Evolutionary conservation across 257 asterid species (phyloP).

Genomic region (Nicotiana paniculata): DNA sequence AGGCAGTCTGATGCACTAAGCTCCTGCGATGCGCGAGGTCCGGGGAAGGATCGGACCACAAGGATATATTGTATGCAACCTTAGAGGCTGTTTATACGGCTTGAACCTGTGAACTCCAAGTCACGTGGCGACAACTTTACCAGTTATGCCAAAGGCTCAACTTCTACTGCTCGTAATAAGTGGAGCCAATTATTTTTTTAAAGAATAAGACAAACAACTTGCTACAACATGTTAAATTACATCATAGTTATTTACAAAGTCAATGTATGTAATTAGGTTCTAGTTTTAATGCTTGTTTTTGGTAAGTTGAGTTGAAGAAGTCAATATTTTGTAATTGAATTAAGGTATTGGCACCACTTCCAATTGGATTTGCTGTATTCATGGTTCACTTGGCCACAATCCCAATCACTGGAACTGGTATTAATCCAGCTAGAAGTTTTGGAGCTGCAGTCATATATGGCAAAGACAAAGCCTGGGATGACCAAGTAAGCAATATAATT

Average conservation of each 20-base stretch:
- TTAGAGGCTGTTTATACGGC: too few species aligned
- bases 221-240: too few species aligned
- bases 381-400: slow-evolving; percentile 75
- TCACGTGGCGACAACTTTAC: too few species aligned
- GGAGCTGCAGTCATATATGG: slow-evolving; percentile 72
- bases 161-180: too few species aligned
- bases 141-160: too few species aligned
- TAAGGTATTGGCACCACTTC: slow-evolving; percentile 76
- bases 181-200: too few species aligned
- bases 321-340: background rate
- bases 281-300: background rate
- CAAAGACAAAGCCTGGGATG: slow-evolving; percentile 57
- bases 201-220: too few species aligned
- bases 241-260: background rate
- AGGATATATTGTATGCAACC: too few species aligned
- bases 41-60: too few species aligned
- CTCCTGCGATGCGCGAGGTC: too few species aligned
- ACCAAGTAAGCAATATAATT: slow-evolving; percentile 32
- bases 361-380: slow-evolving; percentile 70
- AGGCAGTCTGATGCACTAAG: too few species aligned
- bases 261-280: background rate
- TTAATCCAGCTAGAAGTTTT: slow-evolving; percentile 66
- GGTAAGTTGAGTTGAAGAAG: background rate
- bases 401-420: slow-evolving; percentile 67
- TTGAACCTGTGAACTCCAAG: too few species aligned